Conservation (phyloP, 257 asterid species). For the Capsicum baccatum region DNA sequence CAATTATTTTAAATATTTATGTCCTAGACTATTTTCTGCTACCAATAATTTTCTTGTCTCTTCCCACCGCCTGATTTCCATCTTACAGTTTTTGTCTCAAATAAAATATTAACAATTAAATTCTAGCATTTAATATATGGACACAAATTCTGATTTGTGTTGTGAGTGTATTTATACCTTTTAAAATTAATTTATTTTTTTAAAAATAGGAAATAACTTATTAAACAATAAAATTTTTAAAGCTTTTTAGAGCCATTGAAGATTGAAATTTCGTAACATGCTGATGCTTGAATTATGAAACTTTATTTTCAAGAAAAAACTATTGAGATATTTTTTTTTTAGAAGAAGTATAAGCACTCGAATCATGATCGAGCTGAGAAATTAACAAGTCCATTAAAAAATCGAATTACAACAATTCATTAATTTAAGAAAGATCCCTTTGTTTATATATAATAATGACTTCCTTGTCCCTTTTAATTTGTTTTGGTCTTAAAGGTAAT, state of each 20-base stretch:
- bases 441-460: too few relatives aligned
- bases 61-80: slow-evolving; percentile 15
- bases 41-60: slow-evolving; percentile 21
- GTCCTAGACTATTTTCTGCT: slow-evolving; percentile 10
- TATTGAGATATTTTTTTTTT: background rate
- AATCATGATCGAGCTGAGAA: background rate
- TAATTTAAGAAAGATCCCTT: too few relatives aligned
- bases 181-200: background rate
- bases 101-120: background rate
- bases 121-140: background rate
- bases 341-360: background rate
- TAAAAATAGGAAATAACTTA: background rate
- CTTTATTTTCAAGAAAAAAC: background rate
- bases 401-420: background rate
- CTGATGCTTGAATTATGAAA: background rate
- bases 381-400: background rate
- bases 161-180: background rate
- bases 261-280: background rate
- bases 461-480: too few relatives aligned
- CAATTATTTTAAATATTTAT: background rate
- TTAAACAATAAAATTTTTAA: background rate
- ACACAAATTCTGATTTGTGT: background rate
- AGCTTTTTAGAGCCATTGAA: background rate
- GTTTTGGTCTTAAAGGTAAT: too few relatives aligned
- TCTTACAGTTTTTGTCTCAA: background rate